A percentile compares a stretch with the other conserved stretches of the same genome.
phyloP scores from a whole-genome alignment of 2,329 filamentous ascomycete genomes.

The Fusarium solani-melongenae region DNA sequence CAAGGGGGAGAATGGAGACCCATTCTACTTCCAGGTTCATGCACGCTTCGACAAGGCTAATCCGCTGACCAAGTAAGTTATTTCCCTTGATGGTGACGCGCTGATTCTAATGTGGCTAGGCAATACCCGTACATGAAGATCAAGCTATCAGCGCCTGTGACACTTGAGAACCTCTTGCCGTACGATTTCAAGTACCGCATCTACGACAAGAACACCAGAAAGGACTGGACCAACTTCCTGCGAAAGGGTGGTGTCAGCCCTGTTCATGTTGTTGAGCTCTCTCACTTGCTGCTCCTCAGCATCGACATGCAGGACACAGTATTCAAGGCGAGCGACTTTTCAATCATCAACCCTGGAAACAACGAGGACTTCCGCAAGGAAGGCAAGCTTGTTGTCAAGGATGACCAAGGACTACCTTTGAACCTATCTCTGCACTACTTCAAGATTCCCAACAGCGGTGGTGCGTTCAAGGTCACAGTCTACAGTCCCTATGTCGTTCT shows the following conservation, averaged over 20 bases:
- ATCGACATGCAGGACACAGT: conserved; percentile 97
- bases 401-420: conserved; percentile 82
- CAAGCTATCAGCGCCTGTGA: conserved; percentile 90
- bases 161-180: conserved; percentile 92
- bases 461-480: conserved; percentile 94
- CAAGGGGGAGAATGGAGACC: conserved; percentile 85
- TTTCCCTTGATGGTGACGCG: fast-evolving
- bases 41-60: conserved; percentile 86
- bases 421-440: conserved; percentile 91
- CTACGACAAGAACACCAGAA: conserved; percentile 98
- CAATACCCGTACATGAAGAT: conserved; percentile 96
- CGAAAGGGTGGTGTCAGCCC: conserved; percentile 97
- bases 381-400: conserved; percentile 81
- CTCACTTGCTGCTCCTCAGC: conserved; percentile 90
- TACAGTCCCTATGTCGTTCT: conserved; percentile 95
- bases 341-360: conserved; percentile 92
- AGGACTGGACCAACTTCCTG: conserved; percentile 98
- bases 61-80: conserved; percentile 75
- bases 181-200: conserved; percentile 99
- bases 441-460: conserved; percentile 88
- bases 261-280: conserved; percentile 95
- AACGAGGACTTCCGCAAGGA: conserved; percentile 92
- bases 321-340: conserved; percentile 95
- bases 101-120: conserved; percentile 52
- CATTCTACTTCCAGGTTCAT: conserved; percentile 97